A percentile compares a stretch with the other conserved stretches of the same genome.
Conservation (phyloP, 2,329 filamentous ascomycete species). For the Fusarium sp. region DNA sequence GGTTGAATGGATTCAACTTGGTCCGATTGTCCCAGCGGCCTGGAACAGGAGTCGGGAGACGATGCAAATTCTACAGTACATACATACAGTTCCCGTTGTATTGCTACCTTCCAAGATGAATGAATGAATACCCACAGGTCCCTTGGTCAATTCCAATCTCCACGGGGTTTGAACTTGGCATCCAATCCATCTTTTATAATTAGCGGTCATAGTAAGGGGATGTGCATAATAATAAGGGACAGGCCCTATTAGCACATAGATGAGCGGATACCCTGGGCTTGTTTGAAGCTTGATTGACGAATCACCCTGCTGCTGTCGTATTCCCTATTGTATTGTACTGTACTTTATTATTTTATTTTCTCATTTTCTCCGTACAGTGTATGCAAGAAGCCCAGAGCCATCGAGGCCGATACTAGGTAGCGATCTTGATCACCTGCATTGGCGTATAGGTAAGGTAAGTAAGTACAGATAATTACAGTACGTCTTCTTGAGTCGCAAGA, state of each 20-base stretch:
- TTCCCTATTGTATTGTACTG: not conserved
- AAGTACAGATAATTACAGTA: not conserved
- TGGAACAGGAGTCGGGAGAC: not conserved
- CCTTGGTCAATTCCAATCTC: constrained; percentile 9
- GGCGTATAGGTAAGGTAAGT: not conserved
- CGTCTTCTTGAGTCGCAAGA: constrained; percentile 6
- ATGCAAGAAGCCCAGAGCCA: not conserved
- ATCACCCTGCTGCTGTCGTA: not conserved
- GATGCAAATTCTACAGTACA: not conserved
- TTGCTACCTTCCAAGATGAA: not conserved
- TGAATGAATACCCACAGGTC: constrained; percentile 12
- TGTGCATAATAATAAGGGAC: not conserved
- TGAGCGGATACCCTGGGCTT: not conserved
- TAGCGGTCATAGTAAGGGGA: constrained; percentile 3
- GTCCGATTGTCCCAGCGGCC: not conserved
- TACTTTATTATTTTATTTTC: not conserved
- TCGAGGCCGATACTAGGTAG: not conserved
- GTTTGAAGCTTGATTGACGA: not conserved
- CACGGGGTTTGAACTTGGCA: constrained; percentile 11
- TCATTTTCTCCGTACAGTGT: not conserved
- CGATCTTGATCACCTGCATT: constrained; percentile 19
- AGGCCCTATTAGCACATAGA: not conserved
- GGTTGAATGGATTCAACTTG: not conserved
- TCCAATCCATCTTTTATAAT: constrained; percentile 25
- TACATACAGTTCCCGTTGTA: not conserved